Conservation (phyloP, 2,329 filamentous ascomycete species). For the Saccharata proteae region DNA sequence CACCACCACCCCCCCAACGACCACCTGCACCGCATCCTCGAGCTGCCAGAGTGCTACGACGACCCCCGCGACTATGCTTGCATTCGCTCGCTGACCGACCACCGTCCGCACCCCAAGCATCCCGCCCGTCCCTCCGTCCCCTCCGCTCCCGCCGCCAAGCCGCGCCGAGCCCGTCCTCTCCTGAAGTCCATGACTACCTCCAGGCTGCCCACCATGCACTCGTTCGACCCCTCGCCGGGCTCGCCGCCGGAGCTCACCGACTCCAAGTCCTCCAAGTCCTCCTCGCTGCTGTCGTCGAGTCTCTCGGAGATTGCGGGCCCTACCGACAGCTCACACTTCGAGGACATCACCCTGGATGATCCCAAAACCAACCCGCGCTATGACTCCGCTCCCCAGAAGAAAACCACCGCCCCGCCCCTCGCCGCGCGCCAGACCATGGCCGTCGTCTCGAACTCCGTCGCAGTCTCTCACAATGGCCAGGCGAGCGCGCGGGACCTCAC, state of each 20-base stretch:
- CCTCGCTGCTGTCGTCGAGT: conserved; percentile 70
- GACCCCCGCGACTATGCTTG: no score
- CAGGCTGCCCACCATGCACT: conserved; percentile 8
- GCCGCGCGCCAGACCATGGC: conserved; percentile 5
- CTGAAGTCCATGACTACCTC: conserved; percentile 23
- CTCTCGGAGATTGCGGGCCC: conserved; percentile 49
- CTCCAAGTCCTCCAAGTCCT: conserved; percentile 85
- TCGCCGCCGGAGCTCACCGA: conserved; percentile 69
- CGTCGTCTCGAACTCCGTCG: conserved; percentile 3
- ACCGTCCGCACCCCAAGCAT: conserved; percentile 4
- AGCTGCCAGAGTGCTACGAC: no score
- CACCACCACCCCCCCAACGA: no score
- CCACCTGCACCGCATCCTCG: no score
- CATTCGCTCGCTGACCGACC: background rate
- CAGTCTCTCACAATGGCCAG: background rate
- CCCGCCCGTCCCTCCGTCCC: conserved; percentile 16
- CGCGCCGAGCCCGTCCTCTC: conserved; percentile 18
- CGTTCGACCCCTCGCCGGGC: conserved; percentile 40
- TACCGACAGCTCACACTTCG: conserved; percentile 72
- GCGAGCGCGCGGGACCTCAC: conserved; percentile 26
- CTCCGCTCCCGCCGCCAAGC: conserved; percentile 9
- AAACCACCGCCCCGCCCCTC: conserved; percentile 6
- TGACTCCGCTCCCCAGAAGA: conserved; percentile 2
- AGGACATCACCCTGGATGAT: conserved; percentile 81
- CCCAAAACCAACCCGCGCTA: conserved; percentile 33